Base-by-base conservation (phyloP, 208 protist genomes). In the Wallacemonas sp. region DNA sequence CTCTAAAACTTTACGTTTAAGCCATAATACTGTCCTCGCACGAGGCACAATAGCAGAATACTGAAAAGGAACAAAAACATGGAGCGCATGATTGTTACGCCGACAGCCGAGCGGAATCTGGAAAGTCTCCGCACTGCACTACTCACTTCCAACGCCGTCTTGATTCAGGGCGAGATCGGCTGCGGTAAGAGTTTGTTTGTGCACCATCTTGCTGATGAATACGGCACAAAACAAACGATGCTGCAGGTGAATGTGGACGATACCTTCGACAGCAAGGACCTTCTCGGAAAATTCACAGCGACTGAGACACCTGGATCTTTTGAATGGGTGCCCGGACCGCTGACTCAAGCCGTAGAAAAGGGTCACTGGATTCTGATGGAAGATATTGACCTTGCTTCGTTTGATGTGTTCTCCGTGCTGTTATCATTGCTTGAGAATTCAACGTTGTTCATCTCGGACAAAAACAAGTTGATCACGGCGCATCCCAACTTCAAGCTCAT, bases 331-430 rank as follows among this genome's bases (percentile, higher is more conserved):
- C 70, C 94, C n/a, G 98, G 99, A 27, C 95, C 96, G 14, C 74
- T 99, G 45, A 98, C 98, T 30, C 78, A 91, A 22, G 98, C 98
- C 11, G 98, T 99, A 9, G 39, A 80, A 64, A 82, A 98, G 41
- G 99, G 98, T 2, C 82, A 87, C 42, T 99, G 98, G 98, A 86
- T 99, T 56, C 58, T 99, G 11, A 97, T 99, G 71, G 99, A 99
- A 62, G 98, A 99, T 79, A 96, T 99, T 47, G 98, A 99, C 77
- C 75, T 98, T 12, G 97, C 98, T 14, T 98, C 98, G 2, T 88
- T 98, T 56, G 99, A 99, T 55, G 96, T 99, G 1, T 88, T 99
- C 26, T 96, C 97, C 0, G 91, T 99, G 2, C 68, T 99, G 6
- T 82, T 98, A 6, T 96, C 98, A 1, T 80, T 99, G 0, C 72